Percentiles rank a stretch among this genome's conserved stretches.
Conservation (phyloP, 495 filamentous ascomycete genomes). For the Xylaria venustula region DNA sequence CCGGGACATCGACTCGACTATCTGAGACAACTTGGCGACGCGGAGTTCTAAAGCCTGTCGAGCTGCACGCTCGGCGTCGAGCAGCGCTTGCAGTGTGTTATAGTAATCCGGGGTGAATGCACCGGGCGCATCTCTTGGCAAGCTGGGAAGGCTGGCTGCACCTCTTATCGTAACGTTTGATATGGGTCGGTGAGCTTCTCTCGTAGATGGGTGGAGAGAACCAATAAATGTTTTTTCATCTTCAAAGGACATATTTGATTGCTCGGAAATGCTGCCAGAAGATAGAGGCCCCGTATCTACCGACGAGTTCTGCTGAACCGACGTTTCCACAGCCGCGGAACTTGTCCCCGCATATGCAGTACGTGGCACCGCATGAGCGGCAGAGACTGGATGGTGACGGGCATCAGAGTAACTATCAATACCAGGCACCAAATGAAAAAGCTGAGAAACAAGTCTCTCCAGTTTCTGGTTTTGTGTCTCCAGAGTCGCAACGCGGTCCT, state of each 20-base stretch:
- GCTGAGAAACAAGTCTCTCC: slow-evolving; percentile 44
- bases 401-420: slow-evolving; percentile 29
- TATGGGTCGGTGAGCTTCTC: slow-evolving; percentile 31
- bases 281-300: slow-evolving; percentile 24
- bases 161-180: slow-evolving; percentile 44
- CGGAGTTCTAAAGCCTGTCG: slow-evolving; percentile 50
- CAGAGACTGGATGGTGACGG: slow-evolving; percentile 14
- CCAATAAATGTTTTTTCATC: slow-evolving; percentile 38
- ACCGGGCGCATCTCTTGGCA: slow-evolving; percentile 31
- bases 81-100: slow-evolving; percentile 38
- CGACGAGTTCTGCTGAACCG: slow-evolving; percentile 24
- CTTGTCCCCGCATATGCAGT: slow-evolving; percentile 27
- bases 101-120: slow-evolving; percentile 35
- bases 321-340: slow-evolving; percentile 9
- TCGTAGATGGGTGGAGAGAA: slow-evolving; percentile 35
- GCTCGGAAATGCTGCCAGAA: slow-evolving; percentile 29
- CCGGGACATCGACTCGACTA: slow-evolving; percentile 38
- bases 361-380: slow-evolving; percentile 22
- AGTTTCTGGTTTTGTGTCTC: slow-evolving; percentile 48
- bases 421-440: slow-evolving; percentile 41
- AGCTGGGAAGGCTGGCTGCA: slow-evolving; percentile 39
- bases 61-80: slow-evolving; percentile 49
- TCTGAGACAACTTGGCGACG: slow-evolving; percentile 47
- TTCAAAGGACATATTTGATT: slow-evolving; percentile 39
- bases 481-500: slow-evolving; percentile 44